A percentile compares a stretch with the other conserved stretches of the same genome.
These are phyloP conservation scores for Solanum paucissectum DNA, from an alignment of 257 asterid genomes.

Conservation along the genomic window DNA sequence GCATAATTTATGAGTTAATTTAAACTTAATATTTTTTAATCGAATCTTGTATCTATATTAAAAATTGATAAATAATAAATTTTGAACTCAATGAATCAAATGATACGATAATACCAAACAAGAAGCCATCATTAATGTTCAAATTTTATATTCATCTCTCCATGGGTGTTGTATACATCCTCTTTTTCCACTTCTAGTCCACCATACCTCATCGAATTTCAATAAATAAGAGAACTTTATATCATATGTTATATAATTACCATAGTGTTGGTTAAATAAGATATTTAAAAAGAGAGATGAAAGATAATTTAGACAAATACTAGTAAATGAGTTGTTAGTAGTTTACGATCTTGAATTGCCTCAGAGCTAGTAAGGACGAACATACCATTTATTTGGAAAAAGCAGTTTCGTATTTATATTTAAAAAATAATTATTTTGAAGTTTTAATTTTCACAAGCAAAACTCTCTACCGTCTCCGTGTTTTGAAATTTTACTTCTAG, in stretches of 20 bases:
- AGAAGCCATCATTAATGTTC: not conserved
- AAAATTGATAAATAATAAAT: too few species aligned
- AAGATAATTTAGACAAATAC: not conserved
- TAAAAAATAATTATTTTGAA: not conserved
- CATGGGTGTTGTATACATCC: not conserved
- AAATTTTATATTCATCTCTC: not conserved
- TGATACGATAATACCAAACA: too few species aligned
- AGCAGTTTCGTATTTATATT: not conserved
- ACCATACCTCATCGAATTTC: not conserved
- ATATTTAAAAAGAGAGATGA: not conserved
- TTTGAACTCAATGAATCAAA: too few species aligned
- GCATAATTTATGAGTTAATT: too few species aligned
- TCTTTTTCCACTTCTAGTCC: not conserved
- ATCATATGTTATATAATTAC: not conserved
- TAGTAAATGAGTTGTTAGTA: not conserved
- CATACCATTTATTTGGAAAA: not conserved
- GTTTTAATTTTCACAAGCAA: not conserved
- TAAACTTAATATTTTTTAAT: too few species aligned
- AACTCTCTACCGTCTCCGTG: not conserved
- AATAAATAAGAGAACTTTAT: not conserved
- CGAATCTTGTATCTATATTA: too few species aligned
- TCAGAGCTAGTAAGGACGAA: not conserved
- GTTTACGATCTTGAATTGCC: not conserved
- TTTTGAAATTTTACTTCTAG: too few species aligned
- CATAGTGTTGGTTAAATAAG: not conserved